Conservation (phyloP, 768 basidiomycete genomes). For the Pilatotrama ljubarskyi region DNA sequence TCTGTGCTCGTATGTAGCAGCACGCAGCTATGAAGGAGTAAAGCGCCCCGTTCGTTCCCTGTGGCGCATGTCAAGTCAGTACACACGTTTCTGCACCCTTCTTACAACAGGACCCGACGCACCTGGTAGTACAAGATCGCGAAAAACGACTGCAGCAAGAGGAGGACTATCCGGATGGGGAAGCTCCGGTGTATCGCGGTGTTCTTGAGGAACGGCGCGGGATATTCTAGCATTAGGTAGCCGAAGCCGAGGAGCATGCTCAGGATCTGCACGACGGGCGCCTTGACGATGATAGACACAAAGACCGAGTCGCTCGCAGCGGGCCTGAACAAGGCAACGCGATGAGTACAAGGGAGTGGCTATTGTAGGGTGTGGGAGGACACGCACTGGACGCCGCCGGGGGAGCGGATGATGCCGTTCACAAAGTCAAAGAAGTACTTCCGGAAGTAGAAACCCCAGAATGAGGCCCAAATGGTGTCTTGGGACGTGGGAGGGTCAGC, state of each 20-base stretch:
- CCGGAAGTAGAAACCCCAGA: constrained; percentile 81
- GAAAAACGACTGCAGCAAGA: constrained; percentile 63
- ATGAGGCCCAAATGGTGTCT: constrained; percentile 82
- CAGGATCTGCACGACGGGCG: constrained; percentile 72
- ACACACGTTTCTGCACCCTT: background rate
- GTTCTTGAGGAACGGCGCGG: constrained; percentile 57
- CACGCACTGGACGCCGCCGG: constrained; percentile 78
- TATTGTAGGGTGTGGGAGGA: constrained; percentile 1
- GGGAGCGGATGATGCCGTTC: constrained; percentile 74
- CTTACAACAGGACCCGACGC: constrained; percentile 20
- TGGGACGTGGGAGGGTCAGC: constrained; percentile 17
- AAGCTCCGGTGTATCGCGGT: constrained; percentile 66
- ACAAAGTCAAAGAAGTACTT: constrained; percentile 98
- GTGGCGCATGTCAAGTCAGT: background rate
- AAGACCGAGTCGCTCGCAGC: constrained; percentile 61
- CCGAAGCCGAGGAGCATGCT: constrained; percentile 60
- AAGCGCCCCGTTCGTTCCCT: constrained; percentile 84
- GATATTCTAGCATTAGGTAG: constrained; percentile 71
- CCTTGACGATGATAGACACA: constrained; percentile 71
- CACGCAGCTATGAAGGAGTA: constrained; percentile 74
- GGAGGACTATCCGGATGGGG: constrained; percentile 57
- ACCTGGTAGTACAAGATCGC: constrained; percentile 79
- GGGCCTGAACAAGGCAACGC: constrained; percentile 44
- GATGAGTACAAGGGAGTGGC: constrained; percentile 7
- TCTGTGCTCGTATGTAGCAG: constrained; percentile 66